Evolutionary conservation across 345 rosid genomes (phyloP), one percentile per base, ranked within the genome.

Genomic region (Acer yangbiense): DNA sequence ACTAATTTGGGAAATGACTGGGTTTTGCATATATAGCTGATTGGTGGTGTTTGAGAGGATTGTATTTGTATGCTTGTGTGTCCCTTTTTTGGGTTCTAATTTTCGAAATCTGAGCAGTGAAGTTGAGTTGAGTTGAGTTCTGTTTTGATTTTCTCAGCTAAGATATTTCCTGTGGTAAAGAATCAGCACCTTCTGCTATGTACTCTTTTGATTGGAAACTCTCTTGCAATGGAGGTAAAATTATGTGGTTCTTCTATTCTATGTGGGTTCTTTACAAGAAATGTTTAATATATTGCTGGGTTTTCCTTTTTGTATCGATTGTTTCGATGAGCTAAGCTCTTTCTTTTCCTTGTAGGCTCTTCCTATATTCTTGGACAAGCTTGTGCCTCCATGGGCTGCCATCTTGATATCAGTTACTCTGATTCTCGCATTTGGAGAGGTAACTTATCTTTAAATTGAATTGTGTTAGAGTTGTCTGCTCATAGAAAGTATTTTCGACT

Each of bases 171-270:
- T 12, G 98, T 95, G 48, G 98, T 95, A 58, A 93, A 93, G 85
- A 95, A 93, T 86, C 98, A 93, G 76, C 98, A 95, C 84, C 94
- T 95, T 74, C 85, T 95, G 76, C 86, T 95, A 8, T 95, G 98
- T 75, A 95, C 98, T 8, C 95, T 95, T 77, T 87, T 95, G 87
- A 87, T 93, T 0, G 98, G 98, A 29, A 94, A 94, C 89, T 88
- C 97, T 70, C 73, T 94, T 85, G 97, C 98, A 1, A 95, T 91
- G 98, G 98, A 95, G 97, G 98, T 94, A 82, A 78, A 17, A 18
- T 20, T 48, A 11, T 10, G 50, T 44, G 72, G 13, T 73, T 72
- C 39, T 0, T 4, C 39, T 35, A 35, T 35, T 35, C 72, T 65
- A n/a, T 68, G 7, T 50, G 44, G 11, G 16, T 17, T 25, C 1